Evolutionary conservation across 2,329 filamentous ascomycete species (phyloP), one percentile per base, ranked within the genome.

Genomic region (Raffaelea arxii): DNA sequence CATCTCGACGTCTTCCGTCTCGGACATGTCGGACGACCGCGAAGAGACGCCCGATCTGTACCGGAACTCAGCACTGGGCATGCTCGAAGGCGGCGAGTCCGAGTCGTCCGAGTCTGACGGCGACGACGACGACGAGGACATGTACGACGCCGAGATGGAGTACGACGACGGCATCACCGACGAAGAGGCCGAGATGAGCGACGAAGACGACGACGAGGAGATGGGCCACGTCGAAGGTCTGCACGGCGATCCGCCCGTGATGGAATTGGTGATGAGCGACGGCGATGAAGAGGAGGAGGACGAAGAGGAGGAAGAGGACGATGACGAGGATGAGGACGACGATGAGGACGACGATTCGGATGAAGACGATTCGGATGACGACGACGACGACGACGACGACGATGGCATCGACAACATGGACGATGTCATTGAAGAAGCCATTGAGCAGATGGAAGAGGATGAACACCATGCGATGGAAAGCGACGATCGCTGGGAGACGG

Each of bases 11-110:
- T 94, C 89, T 4, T 95, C 91, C 1, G 78, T 94, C 22, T 96
- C 91, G 11, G 90, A 95, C 52, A 71, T 89, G 43, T 86, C 90
- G 36, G 86, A 90, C 51, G 83, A 87, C 47, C 82, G 89, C 39
- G 89, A 95, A 63, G 92, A 97, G 62, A 98, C 94, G 5, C 92
- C 94, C 25, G 92, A 98, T 65, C 75, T 98, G 19, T 97, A 96
- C 69, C 85, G 94, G 45, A 95, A 97, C 63, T 97, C 92, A 2
- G 88, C 94, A 2, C 72, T 98, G 21, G 91, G 92, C 43, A 94
- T 97, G 81, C 82, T 96, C 45, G 92, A 97, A 62, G 83, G 86
- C 53, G 79, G 82, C 43, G 79, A 84, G 48, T 84, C 89, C 50
- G 83, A 54, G 36, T 89, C 87, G 43, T 88, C 86, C 27, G 85